These are phyloP conservation scores for Striga asiatica DNA, from an alignment of 257 asterid species.

Conservation along the genomic window DNA sequence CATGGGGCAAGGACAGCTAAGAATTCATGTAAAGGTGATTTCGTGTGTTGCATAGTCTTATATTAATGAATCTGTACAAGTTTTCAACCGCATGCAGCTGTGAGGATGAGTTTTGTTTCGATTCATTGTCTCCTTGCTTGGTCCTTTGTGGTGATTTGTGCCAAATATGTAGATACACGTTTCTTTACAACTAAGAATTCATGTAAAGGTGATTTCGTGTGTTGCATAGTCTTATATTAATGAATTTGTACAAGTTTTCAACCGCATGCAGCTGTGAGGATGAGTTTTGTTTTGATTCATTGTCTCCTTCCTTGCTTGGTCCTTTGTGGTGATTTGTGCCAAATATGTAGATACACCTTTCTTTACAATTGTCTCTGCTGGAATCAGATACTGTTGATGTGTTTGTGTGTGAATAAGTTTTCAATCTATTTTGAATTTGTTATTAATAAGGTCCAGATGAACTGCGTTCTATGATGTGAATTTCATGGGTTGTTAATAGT, in stretches of 20 bases:
- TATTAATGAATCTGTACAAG: not conserved
- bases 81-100: not conserved
- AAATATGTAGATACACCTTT: too few species aligned
- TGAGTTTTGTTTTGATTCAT: too few species aligned
- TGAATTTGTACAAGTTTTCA: not conserved
- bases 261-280: not conserved
- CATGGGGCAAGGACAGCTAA: conserved; percentile 26
- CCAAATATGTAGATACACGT: too few species aligned
- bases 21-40: conserved; percentile 38
- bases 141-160: too few species aligned
- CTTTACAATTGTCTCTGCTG: too few species aligned
- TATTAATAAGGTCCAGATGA: not conserved
- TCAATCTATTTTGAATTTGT: not conserved
- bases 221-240: not conserved
- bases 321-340: too few species aligned
- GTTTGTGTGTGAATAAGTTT: not conserved
- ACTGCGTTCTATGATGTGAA: not conserved
- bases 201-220: conserved; percentile 34
- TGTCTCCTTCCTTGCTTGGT: too few species aligned
- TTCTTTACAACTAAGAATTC: conserved; percentile 32
- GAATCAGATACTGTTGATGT: too few species aligned
- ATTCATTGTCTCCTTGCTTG: too few species aligned
- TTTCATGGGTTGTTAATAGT: not conserved
- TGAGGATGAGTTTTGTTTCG: not conserved
- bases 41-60: not conserved